These are phyloP conservation scores for Tritrichomonas foetus DNA, from an alignment of 208 protist species.

Conservation along the genomic window DNA sequence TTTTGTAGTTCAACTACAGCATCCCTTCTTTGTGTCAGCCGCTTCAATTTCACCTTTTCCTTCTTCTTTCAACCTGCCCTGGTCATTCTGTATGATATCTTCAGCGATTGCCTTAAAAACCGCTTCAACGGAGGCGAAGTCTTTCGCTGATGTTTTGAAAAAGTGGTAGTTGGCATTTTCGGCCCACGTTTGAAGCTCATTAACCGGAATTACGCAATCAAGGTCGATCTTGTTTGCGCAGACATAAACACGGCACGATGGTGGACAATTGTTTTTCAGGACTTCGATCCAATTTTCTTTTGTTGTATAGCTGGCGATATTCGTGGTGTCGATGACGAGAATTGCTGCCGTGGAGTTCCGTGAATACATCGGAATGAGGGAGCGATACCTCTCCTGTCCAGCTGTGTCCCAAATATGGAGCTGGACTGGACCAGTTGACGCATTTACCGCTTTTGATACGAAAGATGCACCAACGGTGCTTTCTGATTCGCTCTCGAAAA, in stretches of 20 bases:
- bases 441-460: not conserved
- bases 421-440: not conserved
- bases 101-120: not conserved
- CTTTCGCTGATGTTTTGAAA: not conserved
- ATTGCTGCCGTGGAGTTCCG: not conserved
- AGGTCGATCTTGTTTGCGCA: not conserved
- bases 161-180: not conserved
- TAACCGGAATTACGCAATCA: no score
- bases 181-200: not conserved
- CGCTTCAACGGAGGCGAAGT: not conserved
- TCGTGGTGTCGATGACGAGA: not conserved
- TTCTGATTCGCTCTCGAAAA: not conserved
- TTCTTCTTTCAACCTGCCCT: no score
- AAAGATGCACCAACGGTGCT: not conserved
- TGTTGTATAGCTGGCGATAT: not conserved
- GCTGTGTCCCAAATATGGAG: conserved; percentile 1
- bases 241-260: not conserved
- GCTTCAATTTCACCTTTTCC: no score
- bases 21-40: no score
- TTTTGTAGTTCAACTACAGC: no score
- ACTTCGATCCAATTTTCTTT: not conserved
- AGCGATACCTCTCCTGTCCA: not conserved
- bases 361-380: conserved; percentile 25
- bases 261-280: not conserved
- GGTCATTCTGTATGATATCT: no score